These are phyloP conservation scores for Parasitella parasitica DNA, from an alignment of 371 early-diverging fungal genomes.

Conservation along the genomic window DNA sequence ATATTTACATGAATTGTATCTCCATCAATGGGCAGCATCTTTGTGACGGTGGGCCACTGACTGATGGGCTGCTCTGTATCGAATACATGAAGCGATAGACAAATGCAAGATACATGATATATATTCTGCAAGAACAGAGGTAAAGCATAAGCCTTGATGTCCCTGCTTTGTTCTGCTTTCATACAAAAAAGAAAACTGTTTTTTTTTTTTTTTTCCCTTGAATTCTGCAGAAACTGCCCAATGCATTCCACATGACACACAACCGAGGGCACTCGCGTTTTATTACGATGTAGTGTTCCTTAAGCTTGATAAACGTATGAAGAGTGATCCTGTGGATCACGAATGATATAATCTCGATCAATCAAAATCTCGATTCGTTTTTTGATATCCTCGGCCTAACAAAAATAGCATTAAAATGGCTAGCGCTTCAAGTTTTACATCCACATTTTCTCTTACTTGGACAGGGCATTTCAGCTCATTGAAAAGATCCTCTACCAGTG, in stretches of 20 bases:
- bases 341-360: slow-evolving; percentile 88
- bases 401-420: background rate
- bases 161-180: too few relatives aligned
- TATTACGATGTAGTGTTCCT: background rate
- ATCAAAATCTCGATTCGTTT: slow-evolving; percentile 89
- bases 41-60: background rate
- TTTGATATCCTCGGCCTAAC: slow-evolving; percentile 76
- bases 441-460: slow-evolving; percentile 65
- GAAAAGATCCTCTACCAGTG: slow-evolving; percentile 73
- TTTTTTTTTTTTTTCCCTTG: too few relatives aligned
- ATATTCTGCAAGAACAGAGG: too few relatives aligned
- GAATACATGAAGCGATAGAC: too few relatives aligned
- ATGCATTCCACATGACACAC: too few relatives aligned
- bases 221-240: too few relatives aligned
- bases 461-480: slow-evolving; percentile 77
- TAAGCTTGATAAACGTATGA: slow-evolving; percentile 30
- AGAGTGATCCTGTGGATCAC: slow-evolving; percentile 57
- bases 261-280: background rate
- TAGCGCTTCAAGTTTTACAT: too few relatives aligned
- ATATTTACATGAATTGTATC: too few relatives aligned
- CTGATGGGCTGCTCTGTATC: background rate
- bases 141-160: too few relatives aligned
- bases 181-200: too few relatives aligned
- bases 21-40: too few relatives aligned
- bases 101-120: too few relatives aligned